Evolutionary conservation across 2,329 filamentous ascomycete species (phyloP).

Genomic region (Byssothecium circinans): DNA sequence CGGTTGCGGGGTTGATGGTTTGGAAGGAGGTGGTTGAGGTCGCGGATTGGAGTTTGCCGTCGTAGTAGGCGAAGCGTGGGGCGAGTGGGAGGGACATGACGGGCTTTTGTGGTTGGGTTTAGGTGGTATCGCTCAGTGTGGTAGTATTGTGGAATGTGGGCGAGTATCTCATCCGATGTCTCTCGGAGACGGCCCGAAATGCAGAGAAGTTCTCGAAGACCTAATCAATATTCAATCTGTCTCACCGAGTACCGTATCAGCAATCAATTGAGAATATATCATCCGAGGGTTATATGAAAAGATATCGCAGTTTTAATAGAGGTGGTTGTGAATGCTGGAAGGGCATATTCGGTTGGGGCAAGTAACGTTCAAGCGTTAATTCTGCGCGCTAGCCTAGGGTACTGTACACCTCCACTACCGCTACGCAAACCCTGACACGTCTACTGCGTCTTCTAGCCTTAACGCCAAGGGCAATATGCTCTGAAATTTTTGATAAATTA

Average conservation of each 20-base stretch:
- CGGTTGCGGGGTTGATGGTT: conserved; percentile 74
- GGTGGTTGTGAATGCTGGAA: too few relatives aligned
- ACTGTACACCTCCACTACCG: too few relatives aligned
- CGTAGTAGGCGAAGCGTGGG: conserved; percentile 71
- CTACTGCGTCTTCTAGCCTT: too few relatives aligned
- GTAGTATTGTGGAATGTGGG: neutral
- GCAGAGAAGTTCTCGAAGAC: too few relatives aligned
- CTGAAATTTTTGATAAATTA: too few relatives aligned
- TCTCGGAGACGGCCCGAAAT: neutral
- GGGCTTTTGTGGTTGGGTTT: neutral
- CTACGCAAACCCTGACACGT: too few relatives aligned
- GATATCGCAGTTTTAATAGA: neutral
- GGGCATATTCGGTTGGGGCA: too few relatives aligned
- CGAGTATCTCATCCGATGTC: neutral
- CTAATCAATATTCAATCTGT: too few relatives aligned
- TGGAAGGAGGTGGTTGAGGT: conserved; percentile 66
- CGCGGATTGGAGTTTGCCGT: conserved; percentile 67
- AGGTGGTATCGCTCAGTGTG: neutral
- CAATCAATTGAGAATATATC: neutral
- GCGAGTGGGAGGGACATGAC: conserved; percentile 48
- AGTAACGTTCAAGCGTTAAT: too few relatives aligned
- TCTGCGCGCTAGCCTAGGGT: too few relatives aligned
- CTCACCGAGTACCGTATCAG: neutral
- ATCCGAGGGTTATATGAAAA: neutral
- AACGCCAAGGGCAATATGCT: too few relatives aligned